Conservation (phyloP, 805 yeast genomes). For the Candida yuanshanica region DNA sequence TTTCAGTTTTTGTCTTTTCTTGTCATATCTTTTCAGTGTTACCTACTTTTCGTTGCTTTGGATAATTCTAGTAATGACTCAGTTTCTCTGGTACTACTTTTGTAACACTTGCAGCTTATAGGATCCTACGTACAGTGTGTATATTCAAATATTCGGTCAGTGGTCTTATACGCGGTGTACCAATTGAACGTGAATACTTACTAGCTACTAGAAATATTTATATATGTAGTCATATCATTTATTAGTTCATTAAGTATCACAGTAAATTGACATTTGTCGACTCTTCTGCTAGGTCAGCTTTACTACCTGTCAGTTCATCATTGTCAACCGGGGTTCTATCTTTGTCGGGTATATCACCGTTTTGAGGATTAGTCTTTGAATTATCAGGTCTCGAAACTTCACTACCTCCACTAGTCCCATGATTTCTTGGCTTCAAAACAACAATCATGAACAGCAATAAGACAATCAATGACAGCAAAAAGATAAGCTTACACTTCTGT, state of each 20-base stretch:
- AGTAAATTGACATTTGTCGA: background rate
- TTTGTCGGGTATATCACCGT: conserved; percentile 7
- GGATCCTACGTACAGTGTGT: too few species aligned
- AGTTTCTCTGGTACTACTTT: too few species aligned
- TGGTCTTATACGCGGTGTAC: too few species aligned
- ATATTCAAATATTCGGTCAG: too few species aligned
- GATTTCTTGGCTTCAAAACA: conserved; percentile 53
- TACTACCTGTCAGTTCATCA: background rate
- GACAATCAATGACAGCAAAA: conserved; percentile 66
- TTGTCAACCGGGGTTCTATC: conserved; percentile 8
- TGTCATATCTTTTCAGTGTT: too few species aligned
- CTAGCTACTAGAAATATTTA: too few species aligned
- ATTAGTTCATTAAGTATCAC: background rate
- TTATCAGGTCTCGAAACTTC: conserved; percentile 2
- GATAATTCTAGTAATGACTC: too few species aligned
- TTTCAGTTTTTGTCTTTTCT: too few species aligned
- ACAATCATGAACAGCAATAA: conserved; percentile 66
- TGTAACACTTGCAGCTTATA: too few species aligned
- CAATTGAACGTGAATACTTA: too few species aligned
- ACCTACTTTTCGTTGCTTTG: too few species aligned
- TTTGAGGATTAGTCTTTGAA: background rate
- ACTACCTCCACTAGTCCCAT: conserved; percentile 5
- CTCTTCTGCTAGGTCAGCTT: background rate
- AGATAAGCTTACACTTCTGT: conserved; percentile 83
- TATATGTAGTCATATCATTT: background rate